Base-by-base conservation (phyloP, 176 grass and related monocot species). In the Triticum turgidum region DNA sequence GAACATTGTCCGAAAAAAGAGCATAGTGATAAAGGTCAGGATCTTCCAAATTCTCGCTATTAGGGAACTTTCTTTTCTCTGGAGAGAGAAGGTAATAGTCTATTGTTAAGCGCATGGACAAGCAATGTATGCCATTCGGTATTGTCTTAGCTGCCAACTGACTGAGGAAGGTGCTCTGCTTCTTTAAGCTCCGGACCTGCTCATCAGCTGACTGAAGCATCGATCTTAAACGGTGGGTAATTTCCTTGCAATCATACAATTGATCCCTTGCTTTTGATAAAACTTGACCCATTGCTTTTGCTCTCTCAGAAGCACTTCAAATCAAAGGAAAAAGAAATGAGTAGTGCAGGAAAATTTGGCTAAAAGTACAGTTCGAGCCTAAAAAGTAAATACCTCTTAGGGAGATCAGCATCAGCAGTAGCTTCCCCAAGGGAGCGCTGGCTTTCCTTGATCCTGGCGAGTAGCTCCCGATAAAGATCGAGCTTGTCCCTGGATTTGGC, bases 131-230 rank as follows among this genome's bases (percentile, higher is more conserved):
- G 71, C 84, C 87, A 87, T 92, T 92, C 65, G 91, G 91, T 61
- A 92, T 92, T 87, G 87, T 92, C 76, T 92, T 92, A n/a, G 91
- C 87, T 35, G 87, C 87, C 81, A 92, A 63, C 77, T 92, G 91
- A 77, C 87, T 92, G 56, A 92, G 91, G 80, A 92, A 92, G 72
- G 87, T 89, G 77, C 91, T 92, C 63, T 92, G 91, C 78, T 92
- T 92, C 91, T 92, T 92, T 78, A 92, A 89, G 80, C 87, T 87
- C 70, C 91, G 88, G 22, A 92, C 91, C 82, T 92, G 87, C 73
- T 89, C 91, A 89, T 92, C 91, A 27, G 87, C 91, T 77, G 91
- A 89, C 44, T 38, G 81, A 65, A 92, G 91, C 91, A 92, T 92
- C 64, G 75, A 70, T 92, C 91, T 92, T 61, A 92, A 71, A 56